A percentile compares a stretch with the other conserved stretches of the same genome.
These are phyloP conservation scores for Fraxinus albicans DNA, from an alignment of 305 asterid species.

Conservation along the genomic window DNA sequence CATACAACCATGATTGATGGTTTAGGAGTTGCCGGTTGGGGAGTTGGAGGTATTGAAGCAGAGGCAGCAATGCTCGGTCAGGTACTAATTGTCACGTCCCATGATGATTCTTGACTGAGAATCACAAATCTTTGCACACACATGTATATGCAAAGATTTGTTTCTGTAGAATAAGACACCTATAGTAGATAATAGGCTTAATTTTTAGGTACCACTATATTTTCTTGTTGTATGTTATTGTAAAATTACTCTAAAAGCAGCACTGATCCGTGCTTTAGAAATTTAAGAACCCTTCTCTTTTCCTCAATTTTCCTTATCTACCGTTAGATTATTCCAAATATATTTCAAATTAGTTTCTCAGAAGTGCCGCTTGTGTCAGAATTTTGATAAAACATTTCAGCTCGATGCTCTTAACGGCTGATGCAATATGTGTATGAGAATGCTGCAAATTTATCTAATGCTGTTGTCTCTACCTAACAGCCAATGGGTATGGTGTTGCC, in stretches of 20 bases:
- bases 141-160: background rate
- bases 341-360: background rate
- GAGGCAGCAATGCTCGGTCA: constrained; percentile 98
- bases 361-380: background rate
- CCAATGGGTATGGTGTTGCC: constrained; percentile 99
- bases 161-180: background rate
- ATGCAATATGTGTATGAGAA: background rate
- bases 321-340: background rate
- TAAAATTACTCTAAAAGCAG: background rate
- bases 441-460: background rate
- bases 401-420: background rate
- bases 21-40: constrained; percentile 97
- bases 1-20: constrained; percentile 98
- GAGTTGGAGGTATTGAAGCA: constrained; percentile 98
- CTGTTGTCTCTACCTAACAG: constrained; percentile 40
- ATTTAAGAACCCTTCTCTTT: background rate
- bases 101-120: background rate
- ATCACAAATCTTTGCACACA: background rate
- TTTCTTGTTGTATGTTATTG: background rate
- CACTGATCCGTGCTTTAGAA: background rate
- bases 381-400: background rate
- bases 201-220: background rate
- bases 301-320: background rate
- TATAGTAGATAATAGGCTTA: background rate
- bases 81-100: constrained; percentile 31